Evolutionary conservation across 306 rosid genomes (phyloP), one percentile per base, ranked within the genome.

Genomic region (Acacia crassicarpa): DNA sequence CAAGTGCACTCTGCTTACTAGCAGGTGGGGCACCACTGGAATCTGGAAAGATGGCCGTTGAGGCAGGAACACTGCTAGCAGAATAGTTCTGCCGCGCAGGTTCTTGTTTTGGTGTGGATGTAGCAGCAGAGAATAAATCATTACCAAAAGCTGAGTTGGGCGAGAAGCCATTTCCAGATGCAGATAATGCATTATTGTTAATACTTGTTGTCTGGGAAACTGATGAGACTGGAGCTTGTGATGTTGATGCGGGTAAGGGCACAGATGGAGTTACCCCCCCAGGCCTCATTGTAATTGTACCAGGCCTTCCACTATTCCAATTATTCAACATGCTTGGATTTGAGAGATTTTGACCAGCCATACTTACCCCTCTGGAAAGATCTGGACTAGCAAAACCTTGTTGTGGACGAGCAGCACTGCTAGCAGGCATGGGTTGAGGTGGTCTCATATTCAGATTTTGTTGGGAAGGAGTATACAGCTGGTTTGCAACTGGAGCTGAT

Each of bases 81-180:
- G 90, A 85, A 86, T 83, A 87, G 83, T 70, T 70, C 63, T 83
- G 85, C 80, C 87, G 91, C 83, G 85, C 9, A 67, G 87, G 88
- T 48, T 82, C 95, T 84, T 85, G 92, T 69, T 86, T 92, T 19
- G 84, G 85, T 70, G 76, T 79, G 41, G 88, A 46, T 62, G 92
- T 78, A 72, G 86, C 72, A 74, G 90, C 80, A 78, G 94, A 86
- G 85, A 90, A 89, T 25, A 82, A 71, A 76, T 92, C 94, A 30
- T 80, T 86, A 38, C 89, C 91, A 86, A 84, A 83, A 81, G 54
- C 84, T 35, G 90, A 72, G 80, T 66, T 83, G 30, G 97, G 76
- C 46, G 94, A 25, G 85, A 87, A 76, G 40, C 98, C 98, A 85
- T 95, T 95, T 79, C 97, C 98, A 79, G 99, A 85, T 82, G 83